Evolutionary conservation across 768 basidiomycete genomes (phyloP).

Genomic region (Suillus plorans): DNA sequence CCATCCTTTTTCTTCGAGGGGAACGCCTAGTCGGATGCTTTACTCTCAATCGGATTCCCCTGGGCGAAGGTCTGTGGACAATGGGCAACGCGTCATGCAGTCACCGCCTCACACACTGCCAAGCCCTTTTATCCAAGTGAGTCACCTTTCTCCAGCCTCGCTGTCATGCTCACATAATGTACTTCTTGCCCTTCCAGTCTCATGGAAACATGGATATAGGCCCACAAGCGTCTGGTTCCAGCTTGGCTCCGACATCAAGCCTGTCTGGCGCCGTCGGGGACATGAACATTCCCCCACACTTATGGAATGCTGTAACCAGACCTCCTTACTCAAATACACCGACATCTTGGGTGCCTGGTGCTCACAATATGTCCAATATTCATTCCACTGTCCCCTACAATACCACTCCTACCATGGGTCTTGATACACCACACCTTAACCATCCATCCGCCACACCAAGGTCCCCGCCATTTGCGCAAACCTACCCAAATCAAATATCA

Average conservation of each 20-base stretch:
- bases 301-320: constrained; percentile 24
- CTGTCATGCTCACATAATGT: constrained; percentile 8
- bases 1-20: constrained; percentile 20
- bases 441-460: constrained; percentile 20
- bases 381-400: constrained; percentile 23
- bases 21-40: constrained; percentile 27
- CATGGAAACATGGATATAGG: constrained; percentile 21
- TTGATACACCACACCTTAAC: constrained; percentile 18
- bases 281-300: constrained; percentile 37
- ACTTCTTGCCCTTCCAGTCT: constrained; percentile 25
- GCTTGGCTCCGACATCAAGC: constrained; percentile 44
- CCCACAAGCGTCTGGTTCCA: constrained; percentile 39
- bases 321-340: constrained; percentile 16
- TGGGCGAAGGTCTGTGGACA: constrained; percentile 41
- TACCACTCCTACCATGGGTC: constrained; percentile 19
- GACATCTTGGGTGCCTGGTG: constrained; percentile 9
- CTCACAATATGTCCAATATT: constrained; percentile 4
- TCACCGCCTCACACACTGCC: constrained; percentile 29
- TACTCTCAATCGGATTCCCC: constrained; percentile 31
- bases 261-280: constrained; percentile 69
- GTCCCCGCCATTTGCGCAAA: constrained; percentile 6
- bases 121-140: constrained; percentile 36
- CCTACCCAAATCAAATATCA: constrained; percentile 8
- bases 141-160: constrained; percentile 19
- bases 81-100: constrained; percentile 33